These are phyloP conservation scores for Francoa sonchifolia DNA, from an alignment of 441 rosid species.

Conservation along the genomic window DNA sequence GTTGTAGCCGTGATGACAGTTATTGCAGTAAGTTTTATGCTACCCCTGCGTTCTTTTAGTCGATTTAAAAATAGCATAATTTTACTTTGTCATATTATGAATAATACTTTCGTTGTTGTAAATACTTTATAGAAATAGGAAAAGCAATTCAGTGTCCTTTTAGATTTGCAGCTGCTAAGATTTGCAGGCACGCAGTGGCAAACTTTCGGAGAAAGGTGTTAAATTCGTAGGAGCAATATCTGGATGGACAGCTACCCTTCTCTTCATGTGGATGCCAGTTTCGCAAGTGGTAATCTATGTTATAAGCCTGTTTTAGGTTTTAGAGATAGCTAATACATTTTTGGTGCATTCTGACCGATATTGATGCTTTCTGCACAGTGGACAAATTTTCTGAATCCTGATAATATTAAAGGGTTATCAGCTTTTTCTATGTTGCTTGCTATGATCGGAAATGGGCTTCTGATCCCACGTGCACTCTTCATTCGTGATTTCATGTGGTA, in stretches of 20 bases:
- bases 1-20: conserved; percentile 45
- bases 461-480: conserved; percentile 86
- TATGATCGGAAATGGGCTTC: conserved; percentile 85
- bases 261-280: conserved; percentile 98
- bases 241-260: conserved; percentile 96
- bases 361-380: conserved; percentile 38
- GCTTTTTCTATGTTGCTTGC: conserved; percentile 77
- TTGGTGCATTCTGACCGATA: conserved; percentile 13
- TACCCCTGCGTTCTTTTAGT: too few relatives aligned
- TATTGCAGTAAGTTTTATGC: conserved; percentile 46
- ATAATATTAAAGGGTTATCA: conserved; percentile 78
- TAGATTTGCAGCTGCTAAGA: conserved; percentile 20
- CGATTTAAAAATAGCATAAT: too few relatives aligned
- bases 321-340: neutral
- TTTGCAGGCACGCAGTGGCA: conserved; percentile 73
- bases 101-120: neutral
- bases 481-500: conserved; percentile 96
- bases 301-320: neutral
- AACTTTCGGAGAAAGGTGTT: conserved; percentile 51
- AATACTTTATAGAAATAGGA: conserved; percentile 3
- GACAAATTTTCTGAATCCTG: conserved; percentile 81
- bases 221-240: conserved; percentile 57
- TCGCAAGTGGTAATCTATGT: conserved; percentile 55
- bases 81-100: too few relatives aligned
- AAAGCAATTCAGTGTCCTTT: conserved; percentile 7